Base-by-base conservation (phyloP, 2,329 filamentous ascomycete genomes). In the Ambrosiella beaveri region DNA sequence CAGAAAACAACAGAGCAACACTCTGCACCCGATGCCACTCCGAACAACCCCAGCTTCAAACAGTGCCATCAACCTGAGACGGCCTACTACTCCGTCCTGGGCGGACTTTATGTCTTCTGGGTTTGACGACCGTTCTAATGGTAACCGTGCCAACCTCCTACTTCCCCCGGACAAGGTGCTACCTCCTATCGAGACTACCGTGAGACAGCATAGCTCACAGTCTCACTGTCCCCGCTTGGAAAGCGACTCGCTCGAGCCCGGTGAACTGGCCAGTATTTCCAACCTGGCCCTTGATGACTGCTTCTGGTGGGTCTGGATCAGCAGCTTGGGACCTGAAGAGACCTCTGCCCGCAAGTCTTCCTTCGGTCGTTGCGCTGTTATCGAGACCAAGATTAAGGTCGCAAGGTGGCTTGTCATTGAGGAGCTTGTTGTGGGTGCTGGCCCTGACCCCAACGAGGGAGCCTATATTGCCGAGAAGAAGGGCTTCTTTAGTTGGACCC, bases 271-370 rank as follows among this genome's bases (percentile, higher is more conserved):
- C 37, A 97, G 89, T 67, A 95, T 98, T 66, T 86, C 80, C 27
- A 79, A 79, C 41, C 80, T 97, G 59, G 84, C 93, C 62, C 75
- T 98, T 4, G 93, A 98, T 65, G 91, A 97, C 68, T 85, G 89
- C 1, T 98, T 98, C 69, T 98, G 93, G 93, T 97, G 93, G 91
- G 93, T 97, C 3, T 98, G 93, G 93, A 97, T 98, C 77, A 94
- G 82, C 64, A 97, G 91, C 75, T 73, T 98, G 65, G 89, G 91
- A 1, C 86, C 83, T 0, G 93, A 98, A 66, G 93, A 98, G 71
- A 86, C 90, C 0, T 71, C 82, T 0, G 78, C 84, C 52, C 82
- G 93, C 61, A 98, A 98, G 68, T 85, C 90, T 5, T 88, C 90
- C 0, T 98, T 98, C 68, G 93, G 93, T 41, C 80, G 93, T 62